Percentiles rank a stretch among this genome's conserved stretches.
Conservation (phyloP, 805 yeast species). For the Crinitomyces ghanaensis region DNA sequence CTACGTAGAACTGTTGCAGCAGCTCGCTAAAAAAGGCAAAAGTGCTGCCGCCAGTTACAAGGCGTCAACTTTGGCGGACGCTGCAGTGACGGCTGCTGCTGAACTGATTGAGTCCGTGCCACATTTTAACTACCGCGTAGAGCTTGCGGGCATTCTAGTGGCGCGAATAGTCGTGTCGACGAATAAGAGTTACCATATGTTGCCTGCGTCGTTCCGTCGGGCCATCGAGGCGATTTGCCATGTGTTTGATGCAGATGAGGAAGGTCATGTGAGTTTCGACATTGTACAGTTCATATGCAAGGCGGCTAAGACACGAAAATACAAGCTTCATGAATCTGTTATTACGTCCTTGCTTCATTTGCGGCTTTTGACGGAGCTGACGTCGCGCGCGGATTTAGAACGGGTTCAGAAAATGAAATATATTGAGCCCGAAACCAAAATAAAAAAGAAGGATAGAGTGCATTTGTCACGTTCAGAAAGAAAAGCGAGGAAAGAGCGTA, state of each 20-base stretch:
- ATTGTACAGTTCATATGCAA: constrained; percentile 56
- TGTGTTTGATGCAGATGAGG: constrained; percentile 65
- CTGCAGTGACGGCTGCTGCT: constrained; percentile 66
- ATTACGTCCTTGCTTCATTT: constrained; percentile 61
- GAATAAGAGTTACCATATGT: constrained; percentile 35
- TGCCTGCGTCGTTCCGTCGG: constrained; percentile 38
- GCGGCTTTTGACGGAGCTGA: constrained; percentile 29
- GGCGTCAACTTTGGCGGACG: constrained; percentile 18
- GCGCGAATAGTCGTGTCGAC: constrained; percentile 59
- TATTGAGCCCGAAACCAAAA: constrained; percentile 35
- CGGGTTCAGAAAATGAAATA: constrained; percentile 32
- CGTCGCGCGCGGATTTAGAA: constrained; percentile 27
- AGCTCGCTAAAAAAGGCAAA: constrained; percentile 31
- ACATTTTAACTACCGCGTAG: constrained; percentile 74
- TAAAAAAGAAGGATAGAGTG: constrained; percentile 78
- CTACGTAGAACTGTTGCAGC: constrained; percentile 48
- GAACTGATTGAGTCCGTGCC: constrained; percentile 58
- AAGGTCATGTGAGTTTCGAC: constrained; percentile 73
- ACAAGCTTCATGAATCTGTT: constrained; percentile 73
- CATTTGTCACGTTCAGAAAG: constrained; percentile 85
- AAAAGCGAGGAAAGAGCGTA: constrained; percentile 77
- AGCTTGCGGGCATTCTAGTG: constrained; percentile 53
- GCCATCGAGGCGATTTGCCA: constrained; percentile 57
- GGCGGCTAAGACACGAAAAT: constrained; percentile 61
- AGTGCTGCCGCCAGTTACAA: constrained; percentile 14